Base-by-base conservation (phyloP, 2,329 filamentous ascomycete species). In the Arthrobotrys sinensis region DNA sequence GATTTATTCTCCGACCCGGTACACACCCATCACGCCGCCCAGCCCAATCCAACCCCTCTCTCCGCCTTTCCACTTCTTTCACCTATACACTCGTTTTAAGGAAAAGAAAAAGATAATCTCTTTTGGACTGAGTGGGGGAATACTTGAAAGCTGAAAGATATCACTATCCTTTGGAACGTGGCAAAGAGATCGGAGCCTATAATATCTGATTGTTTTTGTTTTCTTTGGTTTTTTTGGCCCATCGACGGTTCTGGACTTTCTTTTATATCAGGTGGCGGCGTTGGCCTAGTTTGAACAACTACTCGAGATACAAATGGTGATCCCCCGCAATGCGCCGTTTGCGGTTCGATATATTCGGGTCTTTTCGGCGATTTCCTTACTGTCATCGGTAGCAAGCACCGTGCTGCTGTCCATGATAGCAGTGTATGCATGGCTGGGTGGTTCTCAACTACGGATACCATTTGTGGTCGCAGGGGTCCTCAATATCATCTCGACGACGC, bases 341-440 rank as follows among this genome's bases (percentile, higher is more conserved):
- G 60, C 75, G 45, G 55, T 72, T 67, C 75, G 67, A 55, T 78
- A 78, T 53, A 57, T 78, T 46, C 75, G 75, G 55, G 45, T 78
- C 19, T 64, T 78, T 55, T 72, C 75, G 21, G 32, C 48, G 8
- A 53, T 66, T 43, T 50, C 75, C 10, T 55, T 78, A 11, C 43
- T 78, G 4, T 34, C 66, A 5, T 78, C 75, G 16, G 60, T 67
- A 50, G 75, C 32, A 45, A 78, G 75, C 40, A 72, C 75, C 12
- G 48, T 53, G 8, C 50, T 78, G 62, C 60, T 78, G 19, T 67
- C 75, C n/a, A 72, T 78, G 45, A 78, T 78, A 50, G 67, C 67
- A 40, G 75, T 72, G 10, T 78, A 64, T 28, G 68, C 67, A 32
- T 78, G 67, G 66, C n/a, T 78, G 4, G 75, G 55, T 38, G 16